Evolutionary conservation across 805 yeast species (phyloP).

Genomic region (Wickerhamiella occidentalis): DNA sequence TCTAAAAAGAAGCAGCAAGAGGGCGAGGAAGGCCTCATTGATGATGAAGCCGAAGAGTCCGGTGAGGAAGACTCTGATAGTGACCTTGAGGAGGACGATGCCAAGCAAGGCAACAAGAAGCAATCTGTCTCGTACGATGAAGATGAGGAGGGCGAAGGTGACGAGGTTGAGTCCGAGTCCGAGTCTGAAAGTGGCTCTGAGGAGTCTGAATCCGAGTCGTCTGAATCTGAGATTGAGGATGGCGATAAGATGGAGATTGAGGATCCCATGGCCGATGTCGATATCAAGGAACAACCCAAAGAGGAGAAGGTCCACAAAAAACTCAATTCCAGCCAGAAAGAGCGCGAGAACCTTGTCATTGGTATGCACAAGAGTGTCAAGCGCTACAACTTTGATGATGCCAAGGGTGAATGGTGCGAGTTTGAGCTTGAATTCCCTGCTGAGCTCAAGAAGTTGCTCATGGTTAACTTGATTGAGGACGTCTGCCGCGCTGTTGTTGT

Average conservation of each 20-base stretch:
- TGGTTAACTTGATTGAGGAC: slow-evolving; percentile 93
- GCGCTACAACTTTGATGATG: slow-evolving; percentile 82
- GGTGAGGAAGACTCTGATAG: slow-evolving; percentile 81
- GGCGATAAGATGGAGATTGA: slow-evolving; percentile 19
- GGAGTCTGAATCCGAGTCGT: slow-evolving; percentile 27
- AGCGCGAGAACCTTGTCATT: slow-evolving; percentile 75
- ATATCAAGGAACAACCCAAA: neutral
- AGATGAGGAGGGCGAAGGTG: slow-evolving; percentile 17
- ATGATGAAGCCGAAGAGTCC: slow-evolving; percentile 36
- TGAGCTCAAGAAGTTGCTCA: slow-evolving; percentile 79
- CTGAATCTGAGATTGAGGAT: slow-evolving; percentile 14
- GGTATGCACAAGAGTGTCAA: slow-evolving; percentile 61
- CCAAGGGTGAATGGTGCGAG: slow-evolving; percentile 81
- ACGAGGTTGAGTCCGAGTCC: slow-evolving; percentile 33
- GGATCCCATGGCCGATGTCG: slow-evolving; percentile 2
- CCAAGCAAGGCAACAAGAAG: slow-evolving; percentile 68
- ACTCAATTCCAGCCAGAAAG: slow-evolving; percentile 54
- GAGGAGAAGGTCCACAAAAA: neutral
- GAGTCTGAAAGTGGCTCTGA: slow-evolving; percentile 31
- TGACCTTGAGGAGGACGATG: slow-evolving; percentile 86
- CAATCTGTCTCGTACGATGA: slow-evolving; percentile 25
- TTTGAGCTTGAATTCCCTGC: slow-evolving; percentile 74
- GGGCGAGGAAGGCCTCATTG: slow-evolving; percentile 25
- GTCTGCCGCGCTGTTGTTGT: slow-evolving; percentile 84
- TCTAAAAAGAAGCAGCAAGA: slow-evolving; percentile 36